phyloP scores from a whole-genome alignment of 179 eudicot genomes.

The Silene vulgaris region DNA sequence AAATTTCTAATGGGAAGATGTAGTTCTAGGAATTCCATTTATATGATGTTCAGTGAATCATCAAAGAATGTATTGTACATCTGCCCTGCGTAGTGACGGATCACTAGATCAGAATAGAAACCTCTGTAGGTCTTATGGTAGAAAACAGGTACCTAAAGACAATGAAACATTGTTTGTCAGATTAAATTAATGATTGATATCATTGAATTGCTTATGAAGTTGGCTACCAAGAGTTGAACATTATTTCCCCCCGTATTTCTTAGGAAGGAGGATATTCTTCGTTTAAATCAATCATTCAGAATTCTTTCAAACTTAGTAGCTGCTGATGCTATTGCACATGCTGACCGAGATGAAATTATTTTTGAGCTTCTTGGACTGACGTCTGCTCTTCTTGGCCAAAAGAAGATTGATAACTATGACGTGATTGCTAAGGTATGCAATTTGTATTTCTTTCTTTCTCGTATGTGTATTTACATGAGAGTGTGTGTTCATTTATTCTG shows the following conservation, averaged over 20 bases:
- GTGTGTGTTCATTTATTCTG: background rate
- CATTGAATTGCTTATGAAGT: background rate
- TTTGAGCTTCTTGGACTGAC: constrained; percentile 68
- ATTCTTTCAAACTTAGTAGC: constrained; percentile 78
- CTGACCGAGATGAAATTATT: constrained; percentile 60
- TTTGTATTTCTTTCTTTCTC: background rate
- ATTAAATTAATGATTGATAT: background rate
- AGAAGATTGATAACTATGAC: constrained; percentile 46
- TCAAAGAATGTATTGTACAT: background rate
- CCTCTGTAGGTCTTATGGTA: background rate
- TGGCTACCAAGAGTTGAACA: background rate
- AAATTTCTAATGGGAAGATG: background rate
- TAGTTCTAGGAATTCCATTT: constrained; percentile 6
- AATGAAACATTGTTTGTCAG: background rate
- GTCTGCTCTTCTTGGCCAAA: constrained; percentile 45
- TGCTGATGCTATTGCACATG: constrained; percentile 62
- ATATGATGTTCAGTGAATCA: background rate
- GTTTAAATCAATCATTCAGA: constrained; percentile 63
- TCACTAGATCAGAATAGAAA: background rate
- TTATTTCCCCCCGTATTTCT: background rate
- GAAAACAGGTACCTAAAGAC: background rate
- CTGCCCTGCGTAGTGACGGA: background rate
- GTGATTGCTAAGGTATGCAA: constrained; percentile 67
- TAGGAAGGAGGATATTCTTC: constrained; percentile 69
- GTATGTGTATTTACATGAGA: background rate